These are phyloP conservation scores for Claviceps sp. DNA, from an alignment of 2,329 filamentous ascomycete species.

Conservation along the genomic window DNA sequence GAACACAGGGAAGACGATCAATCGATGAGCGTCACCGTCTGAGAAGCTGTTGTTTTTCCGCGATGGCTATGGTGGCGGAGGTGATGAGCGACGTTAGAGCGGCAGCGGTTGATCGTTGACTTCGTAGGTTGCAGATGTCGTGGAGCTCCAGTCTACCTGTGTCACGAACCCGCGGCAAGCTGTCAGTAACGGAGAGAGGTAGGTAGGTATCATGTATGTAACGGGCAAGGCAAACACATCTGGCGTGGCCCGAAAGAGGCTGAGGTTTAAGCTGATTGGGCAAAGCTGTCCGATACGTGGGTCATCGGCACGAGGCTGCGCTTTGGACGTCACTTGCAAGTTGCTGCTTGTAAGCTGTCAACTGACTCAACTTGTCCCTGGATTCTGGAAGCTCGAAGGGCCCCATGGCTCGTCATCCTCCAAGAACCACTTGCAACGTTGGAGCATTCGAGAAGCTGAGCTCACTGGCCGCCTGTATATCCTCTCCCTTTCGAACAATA, in stretches of 20 bases:
- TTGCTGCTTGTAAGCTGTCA: no score
- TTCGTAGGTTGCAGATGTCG: constrained; percentile 1
- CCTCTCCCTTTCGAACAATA: no score
- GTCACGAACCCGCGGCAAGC: background rate
- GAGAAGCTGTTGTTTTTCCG: background rate
- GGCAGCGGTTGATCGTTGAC: constrained; percentile 2
- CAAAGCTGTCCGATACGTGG: constrained; percentile 4
- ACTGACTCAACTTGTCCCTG: no score
- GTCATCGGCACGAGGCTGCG: background rate
- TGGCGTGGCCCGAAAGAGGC: constrained; percentile 10
- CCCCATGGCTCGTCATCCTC: background rate
- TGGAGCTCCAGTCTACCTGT: background rate
- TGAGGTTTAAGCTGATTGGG: constrained; percentile 5
- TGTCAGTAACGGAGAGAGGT: no score
- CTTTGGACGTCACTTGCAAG: background rate
- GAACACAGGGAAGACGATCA: background rate
- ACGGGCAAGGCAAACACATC: constrained; percentile 11
- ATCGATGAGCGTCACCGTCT: background rate
- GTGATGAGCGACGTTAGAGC: constrained; percentile 1
- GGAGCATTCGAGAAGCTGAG: constrained; percentile 5
- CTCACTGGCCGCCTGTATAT: no score
- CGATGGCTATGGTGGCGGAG: background rate
- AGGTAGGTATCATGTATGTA: no score
- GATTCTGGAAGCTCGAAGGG: background rate
- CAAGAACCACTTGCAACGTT: background rate